These are phyloP conservation scores for Talaromyces sp. DNA, from an alignment of 2,329 filamentous ascomycete genomes.

Conservation along the genomic window DNA sequence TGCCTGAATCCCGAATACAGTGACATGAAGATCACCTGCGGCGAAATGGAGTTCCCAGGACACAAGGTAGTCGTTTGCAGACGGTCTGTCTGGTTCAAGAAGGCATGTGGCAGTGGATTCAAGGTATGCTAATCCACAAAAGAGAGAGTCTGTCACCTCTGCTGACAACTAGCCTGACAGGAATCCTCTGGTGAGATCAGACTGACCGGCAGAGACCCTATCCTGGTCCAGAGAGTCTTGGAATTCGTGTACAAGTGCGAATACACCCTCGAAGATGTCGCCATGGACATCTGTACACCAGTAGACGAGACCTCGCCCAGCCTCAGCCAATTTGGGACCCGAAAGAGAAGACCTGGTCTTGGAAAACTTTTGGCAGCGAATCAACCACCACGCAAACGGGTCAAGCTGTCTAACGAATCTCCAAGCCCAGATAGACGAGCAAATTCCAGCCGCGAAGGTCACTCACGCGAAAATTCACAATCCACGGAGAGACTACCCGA, in stretches of 20 bases:
- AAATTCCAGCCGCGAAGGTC: background rate
- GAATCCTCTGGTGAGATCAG: background rate
- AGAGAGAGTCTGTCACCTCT: background rate
- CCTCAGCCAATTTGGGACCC: background rate
- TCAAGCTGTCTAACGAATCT: background rate
- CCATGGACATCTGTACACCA: background rate
- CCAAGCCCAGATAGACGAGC: background rate
- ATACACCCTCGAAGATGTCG: background rate
- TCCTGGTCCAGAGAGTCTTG: background rate
- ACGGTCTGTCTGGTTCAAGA: constrained; percentile 4
- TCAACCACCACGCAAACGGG: background rate
- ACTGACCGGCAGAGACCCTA: background rate
- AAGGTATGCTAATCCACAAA: background rate
- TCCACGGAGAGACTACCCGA: no score
- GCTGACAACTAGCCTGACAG: background rate
- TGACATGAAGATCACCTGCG: constrained; percentile 8
- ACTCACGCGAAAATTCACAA: no score
- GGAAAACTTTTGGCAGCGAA: no score
- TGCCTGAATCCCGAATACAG: constrained; percentile 1
- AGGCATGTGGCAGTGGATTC: background rate
- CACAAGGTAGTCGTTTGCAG: constrained; percentile 4
- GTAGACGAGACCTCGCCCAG: background rate
- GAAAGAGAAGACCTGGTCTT: background rate
- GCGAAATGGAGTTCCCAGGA: background rate
- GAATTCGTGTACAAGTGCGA: background rate